These are phyloP conservation scores for Camellia lanceoleosa DNA, from an alignment of 148 eudicot genomes.

Conservation along the genomic window DNA sequence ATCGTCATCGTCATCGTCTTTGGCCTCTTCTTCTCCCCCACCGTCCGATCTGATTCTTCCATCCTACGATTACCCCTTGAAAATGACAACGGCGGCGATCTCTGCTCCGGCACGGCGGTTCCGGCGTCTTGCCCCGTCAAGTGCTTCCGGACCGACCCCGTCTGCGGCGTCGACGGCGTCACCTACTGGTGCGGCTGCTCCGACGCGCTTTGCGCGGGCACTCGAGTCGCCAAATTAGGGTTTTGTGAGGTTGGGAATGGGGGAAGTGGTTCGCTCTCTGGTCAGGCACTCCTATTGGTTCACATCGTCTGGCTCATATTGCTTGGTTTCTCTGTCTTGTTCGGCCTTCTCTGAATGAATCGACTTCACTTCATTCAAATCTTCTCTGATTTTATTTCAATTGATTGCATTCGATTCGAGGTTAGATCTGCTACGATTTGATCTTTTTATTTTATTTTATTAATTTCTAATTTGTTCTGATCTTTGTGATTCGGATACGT, in stretches of 20 bases:
- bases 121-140: constrained; percentile 62
- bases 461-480: neutral
- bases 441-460: neutral
- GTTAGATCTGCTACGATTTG: constrained; percentile 14
- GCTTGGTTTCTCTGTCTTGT: constrained; percentile 66
- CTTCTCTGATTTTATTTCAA: neutral
- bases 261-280: constrained; percentile 58
- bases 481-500: neutral
- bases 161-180: constrained; percentile 75
- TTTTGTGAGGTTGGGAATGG: constrained; percentile 71
- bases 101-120: constrained; percentile 1
- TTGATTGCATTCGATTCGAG: neutral
- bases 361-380: neutral
- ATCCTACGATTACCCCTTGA: constrained; percentile 42
- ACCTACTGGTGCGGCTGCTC: constrained; percentile 97
- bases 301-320: constrained; percentile 75
- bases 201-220: constrained; percentile 70
- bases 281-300: constrained; percentile 26
- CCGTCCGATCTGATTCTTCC: constrained; percentile 29
- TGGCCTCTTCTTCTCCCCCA: constrained; percentile 18
- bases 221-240: constrained; percentile 54
- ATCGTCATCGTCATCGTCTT: constrained; percentile 19
- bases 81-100: constrained; percentile 20
- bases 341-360: constrained; percentile 55
- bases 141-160: constrained; percentile 80